These are phyloP conservation scores for Lachancea dasiensis DNA, from an alignment of 805 yeast genomes.

Conservation along the genomic window DNA sequence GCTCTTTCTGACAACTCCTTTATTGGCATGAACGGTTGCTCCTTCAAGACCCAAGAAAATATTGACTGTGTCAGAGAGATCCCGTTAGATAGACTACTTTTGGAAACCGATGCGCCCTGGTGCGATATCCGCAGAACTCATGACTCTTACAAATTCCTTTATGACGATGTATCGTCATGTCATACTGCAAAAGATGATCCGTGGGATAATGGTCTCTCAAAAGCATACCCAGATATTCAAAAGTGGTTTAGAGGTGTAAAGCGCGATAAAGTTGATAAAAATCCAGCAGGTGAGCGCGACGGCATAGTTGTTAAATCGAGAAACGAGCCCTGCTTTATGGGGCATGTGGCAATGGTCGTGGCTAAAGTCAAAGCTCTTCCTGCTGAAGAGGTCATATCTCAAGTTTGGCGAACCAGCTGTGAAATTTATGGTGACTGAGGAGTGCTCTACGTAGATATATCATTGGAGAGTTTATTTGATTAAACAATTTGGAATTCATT, in stretches of 20 bases:
- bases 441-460: neutral
- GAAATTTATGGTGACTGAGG: slow-evolving; percentile 33
- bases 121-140: slow-evolving; percentile 87
- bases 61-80: slow-evolving; percentile 55
- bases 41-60: slow-evolving; percentile 73
- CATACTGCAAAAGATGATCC: slow-evolving; percentile 50
- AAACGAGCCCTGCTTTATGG: slow-evolving; percentile 88
- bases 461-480: neutral
- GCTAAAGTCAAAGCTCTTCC: slow-evolving; percentile 43
- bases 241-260: slow-evolving; percentile 27
- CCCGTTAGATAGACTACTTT: slow-evolving; percentile 66
- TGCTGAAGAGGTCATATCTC: slow-evolving; percentile 40
- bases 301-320: slow-evolving; percentile 62
- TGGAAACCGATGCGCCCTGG: slow-evolving; percentile 99
- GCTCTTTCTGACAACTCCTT: slow-evolving; percentile 36
- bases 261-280: slow-evolving; percentile 31
- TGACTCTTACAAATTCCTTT: slow-evolving; percentile 58
- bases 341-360: slow-evolving; percentile 68
- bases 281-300: slow-evolving; percentile 23
- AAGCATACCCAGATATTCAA: slow-evolving; percentile 39
- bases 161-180: slow-evolving; percentile 43
- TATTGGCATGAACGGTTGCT: slow-evolving; percentile 90
- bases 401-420: slow-evolving; percentile 48
- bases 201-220: slow-evolving; percentile 60
- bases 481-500: slow-evolving; percentile 6